phyloP scores from a whole-genome alignment of 495 filamentous ascomycete species.

The Aspergillus asperescens region DNA sequence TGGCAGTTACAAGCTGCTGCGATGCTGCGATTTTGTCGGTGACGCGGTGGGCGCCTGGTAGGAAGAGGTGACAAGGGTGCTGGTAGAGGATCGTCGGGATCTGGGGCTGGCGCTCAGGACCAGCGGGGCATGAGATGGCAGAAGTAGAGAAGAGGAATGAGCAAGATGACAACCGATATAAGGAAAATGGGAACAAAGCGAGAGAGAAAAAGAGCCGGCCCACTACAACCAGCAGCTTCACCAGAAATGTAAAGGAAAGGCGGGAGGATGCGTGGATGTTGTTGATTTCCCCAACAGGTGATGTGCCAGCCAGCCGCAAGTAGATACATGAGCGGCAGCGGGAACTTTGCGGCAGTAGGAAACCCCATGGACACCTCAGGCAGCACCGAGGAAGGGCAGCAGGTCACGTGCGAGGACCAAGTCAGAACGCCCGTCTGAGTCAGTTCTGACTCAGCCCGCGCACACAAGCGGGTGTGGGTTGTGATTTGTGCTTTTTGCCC shows the following conservation, averaged over 20 bases:
- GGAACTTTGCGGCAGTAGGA: background rate
- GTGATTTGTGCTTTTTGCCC: slow-evolving; percentile 38
- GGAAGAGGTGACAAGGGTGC: slow-evolving; percentile 18
- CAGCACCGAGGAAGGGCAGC: too few species aligned
- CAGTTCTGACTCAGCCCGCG: slow-evolving; percentile 21
- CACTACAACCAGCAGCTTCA: slow-evolving; percentile 16
- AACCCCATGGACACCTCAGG: background rate
- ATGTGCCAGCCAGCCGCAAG: too few species aligned
- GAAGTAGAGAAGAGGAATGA: slow-evolving; percentile 5
- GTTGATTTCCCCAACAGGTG: slow-evolving; percentile 16
- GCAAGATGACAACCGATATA: slow-evolving; percentile 4
- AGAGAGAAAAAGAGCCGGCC: slow-evolving; percentile 12
- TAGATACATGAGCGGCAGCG: background rate
- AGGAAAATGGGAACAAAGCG: slow-evolving; percentile 7
- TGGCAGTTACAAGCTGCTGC: background rate
- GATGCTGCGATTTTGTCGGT: background rate
- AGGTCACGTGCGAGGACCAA: slow-evolving; percentile 1
- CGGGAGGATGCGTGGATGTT: slow-evolving; percentile 12
- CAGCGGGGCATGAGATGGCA: slow-evolving; percentile 32
- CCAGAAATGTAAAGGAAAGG: slow-evolving; percentile 11
- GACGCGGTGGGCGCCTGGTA: background rate
- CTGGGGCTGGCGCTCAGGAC: slow-evolving; percentile 41
- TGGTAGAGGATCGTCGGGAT: slow-evolving; percentile 21
- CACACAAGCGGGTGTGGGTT: slow-evolving; percentile 33
- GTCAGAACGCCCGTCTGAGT: background rate